Percentiles rank a stretch among this genome's conserved stretches.
Conservation (phyloP, 2,329 filamentous ascomycete genomes). For the Fusarium robinianum region DNA sequence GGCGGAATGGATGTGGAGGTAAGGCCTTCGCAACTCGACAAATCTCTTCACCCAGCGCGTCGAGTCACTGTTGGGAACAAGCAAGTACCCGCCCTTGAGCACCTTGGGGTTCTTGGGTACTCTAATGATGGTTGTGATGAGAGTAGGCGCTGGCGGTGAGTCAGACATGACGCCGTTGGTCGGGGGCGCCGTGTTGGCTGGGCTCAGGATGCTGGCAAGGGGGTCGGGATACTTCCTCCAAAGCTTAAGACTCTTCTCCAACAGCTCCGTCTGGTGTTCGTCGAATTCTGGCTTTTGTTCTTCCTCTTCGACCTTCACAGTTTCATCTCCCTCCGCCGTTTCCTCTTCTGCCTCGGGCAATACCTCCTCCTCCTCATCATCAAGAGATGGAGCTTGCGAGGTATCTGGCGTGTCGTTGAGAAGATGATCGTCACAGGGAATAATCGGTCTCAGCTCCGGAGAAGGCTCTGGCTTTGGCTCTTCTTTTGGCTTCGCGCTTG, state of each 20-base stretch:
- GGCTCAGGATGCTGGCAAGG: constrained; percentile 58
- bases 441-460: constrained; percentile 46
- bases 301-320: constrained; percentile 32
- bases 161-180: constrained; percentile 60
- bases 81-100: constrained; percentile 84
- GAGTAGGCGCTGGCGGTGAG: constrained; percentile 59
- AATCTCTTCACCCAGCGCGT: constrained; percentile 90
- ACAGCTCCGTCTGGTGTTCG: constrained; percentile 51
- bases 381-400: constrained; percentile 49
- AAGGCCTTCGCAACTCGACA: constrained; percentile 88
- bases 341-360: constrained; percentile 23
- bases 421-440: constrained; percentile 60
- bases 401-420: constrained; percentile 61
- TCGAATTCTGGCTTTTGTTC: constrained; percentile 48
- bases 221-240: constrained; percentile 68
- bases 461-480: constrained; percentile 44
- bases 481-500: constrained; percentile 39
- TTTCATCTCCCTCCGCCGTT: constrained; percentile 25
- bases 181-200: constrained; percentile 70
- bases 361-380: constrained; percentile 37
- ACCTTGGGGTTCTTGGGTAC: constrained; percentile 80
- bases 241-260: constrained; percentile 63
- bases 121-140: constrained; percentile 76
- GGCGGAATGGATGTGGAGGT: constrained; percentile 85
- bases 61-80: constrained; percentile 80